Base-by-base conservation (phyloP, 306 rosid genomes). In the Vigna mungo region DNA sequence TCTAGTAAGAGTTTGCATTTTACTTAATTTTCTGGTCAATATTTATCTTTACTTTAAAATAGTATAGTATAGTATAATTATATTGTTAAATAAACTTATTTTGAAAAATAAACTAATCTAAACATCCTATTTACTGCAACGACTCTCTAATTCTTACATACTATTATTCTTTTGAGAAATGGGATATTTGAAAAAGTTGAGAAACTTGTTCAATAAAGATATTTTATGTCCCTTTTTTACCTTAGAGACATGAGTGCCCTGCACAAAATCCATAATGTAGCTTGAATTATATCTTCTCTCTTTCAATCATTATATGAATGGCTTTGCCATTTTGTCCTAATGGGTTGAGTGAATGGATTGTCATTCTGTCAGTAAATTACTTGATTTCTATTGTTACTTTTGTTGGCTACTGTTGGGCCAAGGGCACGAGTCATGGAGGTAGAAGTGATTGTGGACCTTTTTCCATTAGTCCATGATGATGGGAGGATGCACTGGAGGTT, bases 301-400 rank as follows among this genome's bases (percentile, higher is more conserved):
- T 30, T 68, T 59, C 66, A 47, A 48, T 21, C 52, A 10, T 47
- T 63, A 58, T 64, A 58, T 75, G 3, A 71, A 56, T 32, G 62
- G 27, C 53, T 55, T 59, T 49, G 16, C 34, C 71, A 49, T 27
- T 9, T 41, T 48, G 53, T 77, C 65, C 34, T 71, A 66, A 72
- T 73, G 77, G 76, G 55, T 67, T 46, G 51, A 80, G 8, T 43
- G 66, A 73, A 72, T 79, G 69, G 66, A 23, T 56, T 67, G 63
- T 51, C 70, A 63, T 80, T 49, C 46, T 56, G 43, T 48, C 63
- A 36, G 16, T 67, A 60, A 18, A 43, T 17, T 72, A 16, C 58
- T 10, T 77, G 52, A 25, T 65, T 71, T 84, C 9, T n/a, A 14
- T 72, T 61, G 61, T 59, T 27, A 52, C 52, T 52, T 49, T 36